Conservation (phyloP, 306 rosid species). For the Rubus parviflorus region DNA sequence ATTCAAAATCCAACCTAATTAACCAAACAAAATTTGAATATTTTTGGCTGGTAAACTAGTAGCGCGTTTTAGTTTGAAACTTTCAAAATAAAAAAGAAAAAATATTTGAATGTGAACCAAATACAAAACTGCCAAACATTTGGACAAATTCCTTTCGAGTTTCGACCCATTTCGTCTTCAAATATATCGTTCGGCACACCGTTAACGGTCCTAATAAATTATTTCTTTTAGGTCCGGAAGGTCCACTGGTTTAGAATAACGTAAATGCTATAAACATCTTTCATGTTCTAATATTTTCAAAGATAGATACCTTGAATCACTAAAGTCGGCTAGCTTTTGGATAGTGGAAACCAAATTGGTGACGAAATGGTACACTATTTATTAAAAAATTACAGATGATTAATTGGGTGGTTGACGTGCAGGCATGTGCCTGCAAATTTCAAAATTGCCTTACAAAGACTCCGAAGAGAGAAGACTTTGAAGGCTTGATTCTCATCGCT, state of each 20-base stretch:
- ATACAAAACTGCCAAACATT: not conserved
- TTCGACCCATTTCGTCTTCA: not conserved
- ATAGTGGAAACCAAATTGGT: not conserved
- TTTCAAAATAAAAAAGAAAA: no score
- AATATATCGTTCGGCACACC: not conserved
- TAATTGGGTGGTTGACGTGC: not conserved
- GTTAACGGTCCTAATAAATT: not conserved
- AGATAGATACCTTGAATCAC: not conserved
- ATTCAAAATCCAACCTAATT: no score
- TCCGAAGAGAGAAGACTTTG: not conserved
- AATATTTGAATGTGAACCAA: not conserved
- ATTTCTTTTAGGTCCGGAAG: not conserved
- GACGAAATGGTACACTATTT: not conserved
- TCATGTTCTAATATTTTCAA: not conserved
- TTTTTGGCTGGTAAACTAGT: no score
- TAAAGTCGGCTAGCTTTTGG: not conserved
- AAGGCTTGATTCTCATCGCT: no score
- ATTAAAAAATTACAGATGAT: not conserved
- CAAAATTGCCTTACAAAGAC: not conserved
- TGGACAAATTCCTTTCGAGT: not conserved
- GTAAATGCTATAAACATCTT: not conserved
- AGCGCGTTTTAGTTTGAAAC: no score
- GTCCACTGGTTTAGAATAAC: not conserved
- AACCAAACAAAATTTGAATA: no score
- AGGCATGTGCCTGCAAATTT: slow-evolving; percentile 5